Percentiles rank a stretch among this genome's conserved stretches.
These are phyloP conservation scores for Russula griseocarnosa DNA, from an alignment of 768 basidiomycete species.

Conservation along the genomic window DNA sequence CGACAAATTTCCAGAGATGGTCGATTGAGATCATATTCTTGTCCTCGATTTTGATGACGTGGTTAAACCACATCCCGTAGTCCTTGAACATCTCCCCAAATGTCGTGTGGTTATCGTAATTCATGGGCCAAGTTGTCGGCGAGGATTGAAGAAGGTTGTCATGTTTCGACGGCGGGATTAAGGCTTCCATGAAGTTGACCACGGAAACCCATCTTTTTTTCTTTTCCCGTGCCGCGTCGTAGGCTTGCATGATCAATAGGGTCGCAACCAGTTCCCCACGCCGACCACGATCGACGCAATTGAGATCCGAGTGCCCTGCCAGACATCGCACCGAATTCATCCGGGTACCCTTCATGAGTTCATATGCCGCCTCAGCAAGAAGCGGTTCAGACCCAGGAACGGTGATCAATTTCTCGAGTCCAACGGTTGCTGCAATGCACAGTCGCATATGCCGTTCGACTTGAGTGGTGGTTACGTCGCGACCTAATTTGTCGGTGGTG, in stretches of 20 bases:
- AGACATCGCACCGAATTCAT: background rate
- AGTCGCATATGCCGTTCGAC: constrained; percentile 7
- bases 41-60: too few relatives aligned
- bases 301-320: background rate
- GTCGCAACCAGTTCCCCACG: background rate
- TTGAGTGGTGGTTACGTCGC: background rate
- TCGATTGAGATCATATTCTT: too few relatives aligned
- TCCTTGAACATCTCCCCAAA: background rate
- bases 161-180: too few relatives aligned
- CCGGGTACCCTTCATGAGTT: background rate
- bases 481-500: too few relatives aligned
- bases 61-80: background rate
- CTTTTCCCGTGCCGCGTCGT: background rate
- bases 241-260: background rate
- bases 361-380: background rate
- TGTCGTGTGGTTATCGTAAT: background rate
- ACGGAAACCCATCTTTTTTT: too few relatives aligned
- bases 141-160: too few relatives aligned
- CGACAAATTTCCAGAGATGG: background rate
- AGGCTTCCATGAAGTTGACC: too few relatives aligned
- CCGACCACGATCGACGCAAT: background rate
- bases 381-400: constrained; percentile 1
- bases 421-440: background rate
- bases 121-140: too few relatives aligned
- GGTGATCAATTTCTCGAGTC: background rate